A percentile compares a stretch with the other conserved stretches of the same genome.
Evolutionary conservation across 345 rosid genomes (phyloP).

Genomic region (Crucihimalaya himalaica): DNA sequence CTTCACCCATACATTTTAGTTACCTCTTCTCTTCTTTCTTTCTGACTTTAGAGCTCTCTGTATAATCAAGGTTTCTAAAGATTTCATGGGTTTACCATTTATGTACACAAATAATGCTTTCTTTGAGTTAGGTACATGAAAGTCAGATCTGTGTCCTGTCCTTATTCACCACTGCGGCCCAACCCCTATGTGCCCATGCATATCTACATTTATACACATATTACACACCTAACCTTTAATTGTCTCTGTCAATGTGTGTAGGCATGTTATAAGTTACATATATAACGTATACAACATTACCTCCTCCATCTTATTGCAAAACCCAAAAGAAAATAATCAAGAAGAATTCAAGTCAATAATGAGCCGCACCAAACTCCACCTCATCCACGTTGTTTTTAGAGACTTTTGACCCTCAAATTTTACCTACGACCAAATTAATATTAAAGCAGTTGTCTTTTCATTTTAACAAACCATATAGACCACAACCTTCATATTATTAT

Average conservation of each 20-base stretch:
- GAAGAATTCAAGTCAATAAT: conserved; percentile 28
- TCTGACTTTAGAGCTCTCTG: background rate
- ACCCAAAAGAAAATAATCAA: background rate
- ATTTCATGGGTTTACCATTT: conserved; percentile 24
- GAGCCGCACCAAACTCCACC: conserved; percentile 37
- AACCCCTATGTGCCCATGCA: conserved; percentile 7
- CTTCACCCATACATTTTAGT: background rate
- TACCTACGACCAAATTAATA: conserved; percentile 1
- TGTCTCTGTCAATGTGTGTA: conserved; percentile 27
- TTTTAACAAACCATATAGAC: conserved; percentile 5
- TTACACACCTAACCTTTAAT: conserved; percentile 15
- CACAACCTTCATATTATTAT: background rate
- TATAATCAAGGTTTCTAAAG: background rate
- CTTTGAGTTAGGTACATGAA: conserved; percentile 10
- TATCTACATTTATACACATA: background rate
- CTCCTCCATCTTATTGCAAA: background rate
- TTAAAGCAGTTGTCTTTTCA: background rate
- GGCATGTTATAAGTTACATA: conserved; percentile 27
- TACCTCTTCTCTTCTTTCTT: background rate
- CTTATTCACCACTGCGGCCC: background rate
- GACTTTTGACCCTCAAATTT: conserved; percentile 26
- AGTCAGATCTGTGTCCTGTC: conserved; percentile 23
- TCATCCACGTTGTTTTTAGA: conserved; percentile 27
- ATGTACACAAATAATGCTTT: background rate
- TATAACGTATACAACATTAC: background rate